Base-by-base conservation (phyloP, 1,139 yeast genomes). In the Kodamaea sp. region DNA sequence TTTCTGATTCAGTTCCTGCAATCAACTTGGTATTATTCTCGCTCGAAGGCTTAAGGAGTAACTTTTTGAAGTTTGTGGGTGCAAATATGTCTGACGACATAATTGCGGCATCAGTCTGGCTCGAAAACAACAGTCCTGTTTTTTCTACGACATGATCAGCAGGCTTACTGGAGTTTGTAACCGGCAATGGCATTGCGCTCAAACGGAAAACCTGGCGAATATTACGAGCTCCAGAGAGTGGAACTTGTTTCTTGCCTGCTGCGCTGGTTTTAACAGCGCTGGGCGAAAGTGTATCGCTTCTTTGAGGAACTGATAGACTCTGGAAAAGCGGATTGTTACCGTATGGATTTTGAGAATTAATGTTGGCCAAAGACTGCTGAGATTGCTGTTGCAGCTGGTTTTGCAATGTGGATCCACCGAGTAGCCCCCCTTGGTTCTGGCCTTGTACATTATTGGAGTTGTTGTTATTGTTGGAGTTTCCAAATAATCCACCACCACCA, bases 31-130 rank as follows among this genome's bases (percentile, higher is more conserved):
- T 40, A 1, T 39, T 43, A 4, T 48, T 14, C 10, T 47, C 50
- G 30, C 46, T 53, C 1, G 66, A 50, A 54, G 73, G 74, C 37
- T 78, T 79, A 41, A 83, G 73, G 6, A 79, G 70, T 37, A 83
- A 64, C 40, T 75, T 73, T 32, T 80, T 77, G 42, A 80, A 71
- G 37, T 73, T 76, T 25, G 69, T 64, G 18, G 89, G 89, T 4
- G 83, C 74, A 55, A 85, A 85, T 5, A 85, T 80, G 35, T 79
- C 85, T n/a, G 87, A 77, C 2, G 83, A 68, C 41, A 84, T 59
- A 38, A 86, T 82, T 3, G 88, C 81, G 31, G 76, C 73, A 55
- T 84, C 92, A 4, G 84, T 74, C 44, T 54, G 24, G 47, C 55
- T 43, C 7, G 55, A 50, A 37, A 62, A 58, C 15, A 61, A 36